phyloP scores from a whole-genome alignment of 495 filamentous ascomycete species.

The Lophiostoma macrostomum region DNA sequence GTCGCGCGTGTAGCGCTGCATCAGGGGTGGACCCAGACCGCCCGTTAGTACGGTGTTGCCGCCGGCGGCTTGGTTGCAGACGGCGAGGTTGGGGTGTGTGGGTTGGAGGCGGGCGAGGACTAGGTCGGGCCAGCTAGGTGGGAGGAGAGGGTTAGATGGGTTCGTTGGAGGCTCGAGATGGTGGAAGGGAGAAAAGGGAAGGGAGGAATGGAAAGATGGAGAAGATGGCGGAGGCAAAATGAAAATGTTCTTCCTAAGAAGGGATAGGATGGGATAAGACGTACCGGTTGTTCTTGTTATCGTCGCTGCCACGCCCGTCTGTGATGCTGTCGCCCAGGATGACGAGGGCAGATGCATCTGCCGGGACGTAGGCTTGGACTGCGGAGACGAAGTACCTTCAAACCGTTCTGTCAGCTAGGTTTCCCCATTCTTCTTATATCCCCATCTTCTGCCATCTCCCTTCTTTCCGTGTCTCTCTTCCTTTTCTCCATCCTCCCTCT shows the following conservation, averaged over 20 bases:
- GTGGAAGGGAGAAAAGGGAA: slow-evolving; percentile 1
- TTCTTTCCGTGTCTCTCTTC: not conserved
- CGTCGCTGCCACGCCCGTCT: slow-evolving; percentile 62
- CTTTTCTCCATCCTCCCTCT: not conserved
- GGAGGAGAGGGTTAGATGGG: not conserved
- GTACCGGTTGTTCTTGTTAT: slow-evolving; percentile 64
- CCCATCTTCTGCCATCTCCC: too few relatives aligned
- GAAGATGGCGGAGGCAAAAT: too few relatives aligned
- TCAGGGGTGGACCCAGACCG: slow-evolving; percentile 59
- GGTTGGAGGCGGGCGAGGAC: slow-evolving; percentile 55
- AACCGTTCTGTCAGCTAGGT: too few relatives aligned
- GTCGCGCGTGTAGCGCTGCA: slow-evolving; percentile 62
- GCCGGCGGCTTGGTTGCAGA: slow-evolving; percentile 71
- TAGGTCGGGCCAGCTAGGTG: slow-evolving; percentile 60
- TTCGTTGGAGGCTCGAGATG: not conserved
- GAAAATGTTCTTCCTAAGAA: too few relatives aligned
- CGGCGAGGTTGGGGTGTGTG: slow-evolving; percentile 47
- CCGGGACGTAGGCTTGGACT: slow-evolving; percentile 57
- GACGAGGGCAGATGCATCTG: slow-evolving; percentile 47
- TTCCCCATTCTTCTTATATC: too few relatives aligned
- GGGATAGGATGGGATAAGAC: too few relatives aligned
- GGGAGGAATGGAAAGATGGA: too few relatives aligned
- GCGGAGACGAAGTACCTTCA: slow-evolving; percentile 62
- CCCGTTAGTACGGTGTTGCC: slow-evolving; percentile 64
- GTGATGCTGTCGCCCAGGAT: slow-evolving; percentile 75